These are phyloP conservation scores for Mycosarcoma maydis DNA, from an alignment of 1,284 basidiomycete genomes.

Conservation along the genomic window DNA sequence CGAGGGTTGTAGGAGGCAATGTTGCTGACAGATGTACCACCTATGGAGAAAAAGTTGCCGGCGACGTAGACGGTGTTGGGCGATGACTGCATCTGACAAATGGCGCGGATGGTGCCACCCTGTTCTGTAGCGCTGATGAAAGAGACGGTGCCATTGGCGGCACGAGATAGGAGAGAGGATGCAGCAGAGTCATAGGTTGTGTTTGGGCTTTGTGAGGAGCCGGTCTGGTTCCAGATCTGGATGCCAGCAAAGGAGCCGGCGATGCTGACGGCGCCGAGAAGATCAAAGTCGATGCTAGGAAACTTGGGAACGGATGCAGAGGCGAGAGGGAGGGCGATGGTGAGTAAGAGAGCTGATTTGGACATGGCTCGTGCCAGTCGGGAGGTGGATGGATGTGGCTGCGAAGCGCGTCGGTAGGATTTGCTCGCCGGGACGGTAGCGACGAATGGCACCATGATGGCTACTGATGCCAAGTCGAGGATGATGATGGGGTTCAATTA, in stretches of 20 bases:
- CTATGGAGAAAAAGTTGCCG: constrained; percentile 65
- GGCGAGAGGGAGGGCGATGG: constrained; percentile 9
- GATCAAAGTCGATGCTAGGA: constrained; percentile 61
- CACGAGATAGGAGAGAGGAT: constrained; percentile 58
- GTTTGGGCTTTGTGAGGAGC: constrained; percentile 42
- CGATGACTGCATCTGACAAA: constrained; percentile 59
- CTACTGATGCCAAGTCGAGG: not conserved
- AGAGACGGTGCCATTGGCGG: constrained; percentile 56
- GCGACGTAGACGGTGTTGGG: constrained; percentile 62
- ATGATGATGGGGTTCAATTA: not conserved
- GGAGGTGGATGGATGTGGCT: not conserved
- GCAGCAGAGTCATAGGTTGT: constrained; percentile 46
- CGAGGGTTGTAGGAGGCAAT: constrained; percentile 55
- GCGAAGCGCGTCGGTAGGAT: constrained; percentile 7
- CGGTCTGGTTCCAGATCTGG: constrained; percentile 52
- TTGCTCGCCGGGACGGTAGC: constrained; percentile 8
- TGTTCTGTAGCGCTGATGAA: constrained; percentile 62
- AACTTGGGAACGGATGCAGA: constrained; percentile 43
- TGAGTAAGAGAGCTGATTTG: constrained; percentile 30
- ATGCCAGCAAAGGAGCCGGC: constrained; percentile 59
- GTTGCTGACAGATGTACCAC: constrained; percentile 51
- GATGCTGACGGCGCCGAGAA: constrained; percentile 58
- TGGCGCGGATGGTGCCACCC: constrained; percentile 62
- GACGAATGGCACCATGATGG: constrained; percentile 3
- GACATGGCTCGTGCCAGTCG: constrained; percentile 19